Evolutionary conservation across 768 basidiomycete genomes (phyloP), one percentile per base, ranked within the genome.

Genomic region (Boletus patriciae): DNA sequence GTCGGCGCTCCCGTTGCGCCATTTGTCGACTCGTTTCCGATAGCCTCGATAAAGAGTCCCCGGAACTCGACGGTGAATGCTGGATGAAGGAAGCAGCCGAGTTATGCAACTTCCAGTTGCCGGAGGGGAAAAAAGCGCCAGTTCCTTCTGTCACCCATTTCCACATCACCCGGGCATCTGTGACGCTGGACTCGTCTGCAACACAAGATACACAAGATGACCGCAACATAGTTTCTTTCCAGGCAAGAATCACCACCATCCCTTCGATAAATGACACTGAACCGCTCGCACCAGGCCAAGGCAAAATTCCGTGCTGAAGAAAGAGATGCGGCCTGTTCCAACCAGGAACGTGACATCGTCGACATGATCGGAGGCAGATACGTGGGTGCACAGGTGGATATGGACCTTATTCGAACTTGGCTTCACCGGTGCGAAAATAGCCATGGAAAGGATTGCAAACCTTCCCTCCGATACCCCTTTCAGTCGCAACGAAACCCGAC

Each of bases 361-460:
- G 42, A 49, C 4, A 19, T 45, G 0, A 34, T 62, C 12, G 62
- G 62, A 4, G 62, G 62, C 0, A 62, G 53, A 63, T 33, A 18
- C 2, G 46, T 63, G 6, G 23, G 63, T 5, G 6, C 31, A 19
- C 21, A 52, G 19, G 34, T 36, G 13, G 34, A 36, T 36, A 15
- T 36, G 34, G 34, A 36, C 34, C 53, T 63, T 23, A n/a, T 63
- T 19, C 50, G 50, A 1, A 6, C n/a, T 7, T 63, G 62, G 62
- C 57, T 63, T 52, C 51, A 53, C 8, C 50, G 19, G 3, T 64
- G 62, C 11, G 62, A 63, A 64, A 55, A n/a, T 13, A 21, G 46
- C 7, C 62, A 63, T 4, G 48, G 54, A 1, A 38, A 50, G 11
- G 27, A 2, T 16, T 63, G 62, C 34, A 29, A 9, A 29, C 27